Conservation (phyloP, 2,329 filamentous ascomycete genomes). For the Pestalotiopsis sp. region DNA sequence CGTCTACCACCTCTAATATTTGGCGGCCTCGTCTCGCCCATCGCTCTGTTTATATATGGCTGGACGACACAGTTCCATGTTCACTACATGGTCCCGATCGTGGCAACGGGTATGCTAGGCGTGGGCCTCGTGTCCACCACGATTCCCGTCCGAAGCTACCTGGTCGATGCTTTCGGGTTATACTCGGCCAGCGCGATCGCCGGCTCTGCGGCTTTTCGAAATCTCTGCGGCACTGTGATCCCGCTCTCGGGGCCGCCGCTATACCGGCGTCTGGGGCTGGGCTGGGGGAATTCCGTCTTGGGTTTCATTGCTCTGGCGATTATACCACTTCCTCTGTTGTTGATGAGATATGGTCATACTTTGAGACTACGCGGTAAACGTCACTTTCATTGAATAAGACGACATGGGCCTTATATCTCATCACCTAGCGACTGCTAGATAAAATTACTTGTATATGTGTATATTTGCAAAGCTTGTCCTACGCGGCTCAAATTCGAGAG, state of each 20-base stretch:
- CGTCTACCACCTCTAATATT: conserved; percentile 39
- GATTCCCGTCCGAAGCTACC: conserved; percentile 31
- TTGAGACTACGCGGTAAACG: neutral
- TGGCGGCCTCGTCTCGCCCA: conserved; percentile 34
- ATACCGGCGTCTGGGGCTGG: conserved; percentile 51
- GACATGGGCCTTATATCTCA: too few species aligned
- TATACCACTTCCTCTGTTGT: neutral
- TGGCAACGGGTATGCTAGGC: conserved; percentile 40
- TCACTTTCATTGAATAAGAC: too few species aligned
- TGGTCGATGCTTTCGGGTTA: conserved; percentile 56
- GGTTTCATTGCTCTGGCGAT: conserved; percentile 41
- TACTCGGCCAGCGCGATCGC: conserved; percentile 59
- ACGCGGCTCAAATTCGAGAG: too few species aligned
- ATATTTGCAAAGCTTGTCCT: too few species aligned
- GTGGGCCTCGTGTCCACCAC: conserved; percentile 25
- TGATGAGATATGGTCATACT: neutral
- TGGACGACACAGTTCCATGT: conserved; percentile 44
- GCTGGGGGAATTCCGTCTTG: conserved; percentile 58
- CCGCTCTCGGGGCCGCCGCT: conserved; percentile 51
- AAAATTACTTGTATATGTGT: too few species aligned
- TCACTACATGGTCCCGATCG: conserved; percentile 50
- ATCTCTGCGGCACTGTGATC: conserved; percentile 49
- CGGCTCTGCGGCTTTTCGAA: conserved; percentile 53
- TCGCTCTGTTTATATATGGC: conserved; percentile 47
- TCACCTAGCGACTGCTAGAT: too few species aligned